A percentile compares a stretch with the other conserved stretches of the same genome.
phyloP scores from a whole-genome alignment of 2,329 filamentous ascomycete genomes.

The Fusarium ambrosium region DNA sequence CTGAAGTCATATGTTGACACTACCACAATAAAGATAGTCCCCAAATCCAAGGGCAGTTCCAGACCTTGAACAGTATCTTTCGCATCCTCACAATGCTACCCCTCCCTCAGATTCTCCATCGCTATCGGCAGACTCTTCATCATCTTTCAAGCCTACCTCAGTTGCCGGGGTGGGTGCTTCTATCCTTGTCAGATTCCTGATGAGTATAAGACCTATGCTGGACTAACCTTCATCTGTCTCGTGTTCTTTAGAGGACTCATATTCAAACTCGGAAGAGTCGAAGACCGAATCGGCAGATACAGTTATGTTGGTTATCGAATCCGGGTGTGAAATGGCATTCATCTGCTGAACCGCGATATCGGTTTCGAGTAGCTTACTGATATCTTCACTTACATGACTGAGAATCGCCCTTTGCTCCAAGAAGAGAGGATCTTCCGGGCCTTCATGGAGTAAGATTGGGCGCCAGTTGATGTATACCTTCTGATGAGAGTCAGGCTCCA shows the following conservation, averaged over 20 bases:
- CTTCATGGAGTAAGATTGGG: slow-evolving; percentile 22
- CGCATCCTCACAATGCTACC: slow-evolving; percentile 1
- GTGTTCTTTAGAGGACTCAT: neutral
- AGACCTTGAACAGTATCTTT: too few species aligned
- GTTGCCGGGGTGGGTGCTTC: neutral
- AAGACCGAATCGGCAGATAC: neutral
- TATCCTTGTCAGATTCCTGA: neutral
- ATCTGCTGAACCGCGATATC: slow-evolving; percentile 6
- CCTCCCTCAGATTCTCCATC: slow-evolving; percentile 31
- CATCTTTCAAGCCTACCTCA: neutral
- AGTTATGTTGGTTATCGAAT: slow-evolving; percentile 38
- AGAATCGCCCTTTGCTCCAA: slow-evolving; percentile 12
- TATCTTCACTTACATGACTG: too few species aligned
- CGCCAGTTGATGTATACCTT: slow-evolving; percentile 60
- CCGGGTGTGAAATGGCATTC: slow-evolving; percentile 7
- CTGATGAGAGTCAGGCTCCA: slow-evolving; percentile 53
- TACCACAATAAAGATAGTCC: too few species aligned
- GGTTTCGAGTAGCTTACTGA: neutral
- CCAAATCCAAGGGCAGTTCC: too few species aligned
- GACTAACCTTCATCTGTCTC: neutral
- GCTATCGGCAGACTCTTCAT: neutral
- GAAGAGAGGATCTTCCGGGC: slow-evolving; percentile 17
- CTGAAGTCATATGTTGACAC: too few species aligned
- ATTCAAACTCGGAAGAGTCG: slow-evolving; percentile 12
- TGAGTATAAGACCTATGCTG: neutral